Percentiles rank a stretch among this genome's conserved stretches.
These are phyloP conservation scores for Dioszegia hungarica DNA, from an alignment of 768 basidiomycete genomes.

Conservation along the genomic window DNA sequence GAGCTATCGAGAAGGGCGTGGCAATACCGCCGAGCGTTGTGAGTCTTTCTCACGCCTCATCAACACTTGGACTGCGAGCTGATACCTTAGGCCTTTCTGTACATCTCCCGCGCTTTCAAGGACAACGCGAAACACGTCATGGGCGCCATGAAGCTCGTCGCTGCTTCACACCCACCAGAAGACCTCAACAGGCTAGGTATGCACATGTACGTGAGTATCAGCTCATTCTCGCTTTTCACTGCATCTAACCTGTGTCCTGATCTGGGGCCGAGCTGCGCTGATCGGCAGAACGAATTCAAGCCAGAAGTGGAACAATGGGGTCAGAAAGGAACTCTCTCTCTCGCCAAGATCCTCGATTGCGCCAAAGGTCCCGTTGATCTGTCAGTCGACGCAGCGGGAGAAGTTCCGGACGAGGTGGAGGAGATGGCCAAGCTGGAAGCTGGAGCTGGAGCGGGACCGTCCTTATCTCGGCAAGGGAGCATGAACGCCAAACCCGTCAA, in stretches of 20 bases:
- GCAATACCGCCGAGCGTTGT: constrained; percentile 63
- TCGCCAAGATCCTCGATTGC: constrained; percentile 61
- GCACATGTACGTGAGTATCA: constrained; percentile 60
- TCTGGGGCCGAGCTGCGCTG: background rate
- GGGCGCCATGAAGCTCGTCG: constrained; percentile 54
- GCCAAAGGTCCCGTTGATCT: constrained; percentile 8
- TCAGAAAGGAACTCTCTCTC: constrained; percentile 67
- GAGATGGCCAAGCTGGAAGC: background rate
- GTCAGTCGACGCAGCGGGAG: background rate
- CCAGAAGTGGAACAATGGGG: constrained; percentile 82
- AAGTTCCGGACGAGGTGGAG: constrained; percentile 7
- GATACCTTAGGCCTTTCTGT: constrained; percentile 62
- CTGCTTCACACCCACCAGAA: constrained; percentile 45
- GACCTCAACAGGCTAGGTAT: constrained; percentile 59
- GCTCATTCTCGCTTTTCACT: background rate
- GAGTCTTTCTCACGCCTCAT: background rate
- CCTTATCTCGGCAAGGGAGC: background rate
- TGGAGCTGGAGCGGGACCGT: background rate
- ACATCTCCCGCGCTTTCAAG: constrained; percentile 72
- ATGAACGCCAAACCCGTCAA: background rate
- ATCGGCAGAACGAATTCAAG: constrained; percentile 62
- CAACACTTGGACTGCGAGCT: background rate
- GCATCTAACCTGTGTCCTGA: background rate
- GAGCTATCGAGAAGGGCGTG: constrained; percentile 67
- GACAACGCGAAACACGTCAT: constrained; percentile 73